Evolutionary conservation across 2,329 filamentous ascomycete species (phyloP).

Genomic region (Aspergillus sp.): DNA sequence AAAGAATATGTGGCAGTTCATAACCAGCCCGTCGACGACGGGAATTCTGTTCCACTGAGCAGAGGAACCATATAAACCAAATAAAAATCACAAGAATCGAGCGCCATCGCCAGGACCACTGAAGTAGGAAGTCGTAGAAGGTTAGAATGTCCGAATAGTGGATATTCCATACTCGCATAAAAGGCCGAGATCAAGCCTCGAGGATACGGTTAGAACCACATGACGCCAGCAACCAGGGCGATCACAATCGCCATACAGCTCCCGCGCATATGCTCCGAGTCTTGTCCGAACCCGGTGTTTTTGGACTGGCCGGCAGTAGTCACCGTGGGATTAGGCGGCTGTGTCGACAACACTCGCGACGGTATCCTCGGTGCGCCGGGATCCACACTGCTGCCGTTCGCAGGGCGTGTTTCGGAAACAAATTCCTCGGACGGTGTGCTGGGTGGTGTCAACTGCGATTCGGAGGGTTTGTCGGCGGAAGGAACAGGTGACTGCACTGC

Average conservation of each 20-base stretch:
- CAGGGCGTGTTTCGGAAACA: not conserved
- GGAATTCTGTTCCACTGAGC: not conserved
- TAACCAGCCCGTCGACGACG: slow-evolving; percentile 5
- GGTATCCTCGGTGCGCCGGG: not conserved
- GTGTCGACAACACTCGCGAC: slow-evolving; percentile 3
- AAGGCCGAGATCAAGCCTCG: not conserved
- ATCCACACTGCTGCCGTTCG: slow-evolving; percentile 2
- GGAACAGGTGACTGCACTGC: not conserved
- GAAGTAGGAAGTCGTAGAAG: not conserved
- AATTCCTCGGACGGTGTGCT: not conserved
- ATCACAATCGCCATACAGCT: slow-evolving; percentile 41
- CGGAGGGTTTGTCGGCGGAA: not conserved
- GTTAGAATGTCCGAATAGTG: not conserved
- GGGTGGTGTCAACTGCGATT: not conserved
- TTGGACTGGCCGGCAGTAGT: slow-evolving; percentile 22
- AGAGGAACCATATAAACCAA: not conserved
- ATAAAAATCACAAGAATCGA: slow-evolving; percentile 1
- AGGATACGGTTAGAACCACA: slow-evolving; percentile 32
- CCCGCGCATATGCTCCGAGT: slow-evolving; percentile 30
- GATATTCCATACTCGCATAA: not conserved
- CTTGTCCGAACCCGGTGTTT: slow-evolving; percentile 22
- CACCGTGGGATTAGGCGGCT: slow-evolving; percentile 7
- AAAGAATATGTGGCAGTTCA: slow-evolving; percentile 5
- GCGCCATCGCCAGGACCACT: not conserved
- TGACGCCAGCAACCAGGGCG: slow-evolving; percentile 35